Evolutionary conservation across 164 flowering plant species (phyloP), one percentile per base, ranked within the genome.

Genomic region (Buxus sempervirens): DNA sequence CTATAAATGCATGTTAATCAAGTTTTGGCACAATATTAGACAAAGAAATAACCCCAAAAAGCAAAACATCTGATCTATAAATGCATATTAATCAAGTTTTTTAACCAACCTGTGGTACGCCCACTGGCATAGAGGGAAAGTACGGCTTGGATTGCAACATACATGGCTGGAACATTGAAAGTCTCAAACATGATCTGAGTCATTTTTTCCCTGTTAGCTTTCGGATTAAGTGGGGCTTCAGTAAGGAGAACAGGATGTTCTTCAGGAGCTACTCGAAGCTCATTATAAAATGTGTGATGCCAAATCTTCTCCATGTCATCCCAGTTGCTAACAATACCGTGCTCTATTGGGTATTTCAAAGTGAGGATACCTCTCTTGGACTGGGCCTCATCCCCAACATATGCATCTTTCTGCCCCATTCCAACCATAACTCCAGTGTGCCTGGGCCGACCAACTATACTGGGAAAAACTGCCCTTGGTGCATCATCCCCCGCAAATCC

Each of bases 401-500:
- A n/a, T n/a, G n/a, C n/a, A n/a, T n/a, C n/a, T 64, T 87, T 87
- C 76, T 87, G 90, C 42, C 90, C 90, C 90, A 87, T 87, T n/a
- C 91, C 91, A 71, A 87, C 91, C 91, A 87, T 87, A 78, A 85
- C 91, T 63, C 91, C 91, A 2, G 91, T 87, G 73, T 85, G 91
- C 62, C 91, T 85, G 6, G 91, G 91, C 14, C 89, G 83, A 20
- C 91, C 91, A 12, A 87, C 91, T 69, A 87, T 87, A 71, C 91
- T 87, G 20, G 91, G 91, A 51, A 87, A 87, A 27, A 87, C 91
- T 24, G 91, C 91, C 48, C 91, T 73, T 51, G 91, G 91, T 54
- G 91, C 91, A 79, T 87, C 91, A 81, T 87, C 91, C 42, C 91
- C 91, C 36, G 91, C 91, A 73, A 87, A 87, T 66, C 91, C 91